Base-by-base conservation (phyloP, 139 green algal species). In the Picochlorum sp. region DNA sequence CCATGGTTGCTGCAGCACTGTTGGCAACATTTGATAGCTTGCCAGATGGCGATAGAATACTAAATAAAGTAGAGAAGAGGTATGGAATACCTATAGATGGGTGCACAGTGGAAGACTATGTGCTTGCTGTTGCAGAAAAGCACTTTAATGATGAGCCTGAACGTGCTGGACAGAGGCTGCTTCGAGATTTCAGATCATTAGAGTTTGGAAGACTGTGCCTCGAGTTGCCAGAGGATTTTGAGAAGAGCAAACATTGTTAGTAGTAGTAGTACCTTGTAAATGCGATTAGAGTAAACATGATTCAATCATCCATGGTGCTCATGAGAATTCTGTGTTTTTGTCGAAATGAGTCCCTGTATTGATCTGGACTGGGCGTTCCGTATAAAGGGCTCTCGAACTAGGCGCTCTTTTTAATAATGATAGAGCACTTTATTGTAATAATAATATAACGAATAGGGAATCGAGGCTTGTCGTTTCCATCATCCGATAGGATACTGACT, bases 101-200 rank as follows among this genome's bases (percentile, higher is more conserved):
- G 21, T 24, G 59, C 13, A 79, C 66, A 30, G 72, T 63, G 2
- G 89, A 95, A 69, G 85, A 90, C 47, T 93, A 83, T 54, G 68
- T 96, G 31, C 59, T 74, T 10, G 59, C 55, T 0, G 38, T 97
- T 41, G 88, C 82, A 2, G 79, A 87, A 14, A 49, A 68, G n/a
- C 49, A 88, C 52, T 95, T 91, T 70, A 75, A 86, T 23, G 81
- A 85, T 0, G 82, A 98, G 37, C 37, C 75, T 10, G 92, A 98
- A 70, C 70, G 81, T 9, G 92, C 91, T 23, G 93, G 82, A 13
- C 65, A 79, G 67, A 77, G 90, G 24, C 73, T 98, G 10, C 65
- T 97, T 28, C 90, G 85, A 44, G 86, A 96, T 73, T 96, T 85
- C 63, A 66, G 90, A 45, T 70, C 58, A 4, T 73, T 84, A 6